Base-by-base conservation (phyloP, 2,329 filamentous ascomycete genomes). In the Aspergillus novofumigatus region DNA sequence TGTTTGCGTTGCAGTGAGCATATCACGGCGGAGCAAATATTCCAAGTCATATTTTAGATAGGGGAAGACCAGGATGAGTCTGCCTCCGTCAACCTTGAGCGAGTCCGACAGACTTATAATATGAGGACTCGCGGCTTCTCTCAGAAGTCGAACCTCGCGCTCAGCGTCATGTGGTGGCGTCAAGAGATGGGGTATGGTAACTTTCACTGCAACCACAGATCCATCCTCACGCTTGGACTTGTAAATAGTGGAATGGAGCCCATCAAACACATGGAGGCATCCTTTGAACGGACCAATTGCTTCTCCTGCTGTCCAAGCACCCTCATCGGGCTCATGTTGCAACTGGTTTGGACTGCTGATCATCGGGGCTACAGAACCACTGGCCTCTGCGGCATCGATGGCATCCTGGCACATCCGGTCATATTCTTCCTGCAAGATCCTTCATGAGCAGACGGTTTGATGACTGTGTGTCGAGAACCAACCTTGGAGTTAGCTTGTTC, bases 181-280 rank as follows among this genome's bases (percentile, higher is more conserved):
- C 75, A 88, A 86, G 54, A 82, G 80, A 41, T 86, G 86, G 32
- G 90, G 87, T 28, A 85, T 86, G 38, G 94, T 96, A 58, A 97
- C 86, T 71, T 99, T 99, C 51, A 99, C 78, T 1, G 93, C 94
- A 5, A 88, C 80, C 10, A 83, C 62, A 62, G 70, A 62, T 59
- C 76, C 71, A 32, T 73, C 67, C 3, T 73, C 68, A n/a, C 66
- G 62, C 35, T 78, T 76, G 44, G 86, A 86, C 65, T 87, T 87
- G 77, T 92, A 97, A 52, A 99, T 86, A 55, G 87, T 85, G 20
- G 93, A 94, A 60, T 91, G 94, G 11, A 93, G 79, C 21, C 94
- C 94, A 61, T 85, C 81, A 57, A 76, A 78, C 66, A 83, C 77
- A 70, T 84, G 83, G 21, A 79, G 71, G 49, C 83, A 85, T 60